Evolutionary conservation across 2,329 filamentous ascomycete genomes (phyloP), one percentile per base, ranked within the genome.

Genomic region (Boeremia lycopersici): DNA sequence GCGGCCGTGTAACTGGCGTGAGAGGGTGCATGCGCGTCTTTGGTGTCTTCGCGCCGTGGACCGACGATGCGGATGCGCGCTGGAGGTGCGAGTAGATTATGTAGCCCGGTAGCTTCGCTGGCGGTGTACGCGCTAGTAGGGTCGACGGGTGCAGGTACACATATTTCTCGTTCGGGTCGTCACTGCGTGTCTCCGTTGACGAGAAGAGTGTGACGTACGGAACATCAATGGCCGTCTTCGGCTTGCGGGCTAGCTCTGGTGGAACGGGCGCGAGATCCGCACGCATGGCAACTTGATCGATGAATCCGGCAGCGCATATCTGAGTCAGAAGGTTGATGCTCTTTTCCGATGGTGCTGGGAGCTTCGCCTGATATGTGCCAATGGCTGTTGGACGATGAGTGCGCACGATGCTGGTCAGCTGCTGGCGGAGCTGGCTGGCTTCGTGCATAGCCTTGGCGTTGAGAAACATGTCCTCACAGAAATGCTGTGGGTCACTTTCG

Each of bases 281-380:
- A 56, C 95, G 90, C 64, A 98, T 92, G 40, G 95, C 95, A 35
- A 99, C 84, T 64, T 97, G 90, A 75, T 99, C 95, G 68, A 98
- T 86, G 77, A 97, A 98, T 1, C 93, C 95, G 0, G 91, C 89
- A 0, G 93, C 91, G 19, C 91, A 87, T 77, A 98, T 96, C 71
- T 97, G 91, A 74, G 96, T 96, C 26, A 99, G 80, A 0, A 91
- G 86, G 41, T 87, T 87, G 26, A 96, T 79, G 69, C 74, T 88
- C 62, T 87, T 89, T 6, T 86, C 78, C 0, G 84, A 84, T 79
- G 83, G 78, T 70, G 86, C 71, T 72, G 84, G 75, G 77, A 93
- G 62, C 76, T 82, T 57, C 6, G 78, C 48, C 29, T 77, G 64
- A 61, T 79, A 81, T 5, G 72, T 68, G 7, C 60, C 59, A 29